Evolutionary conservation across 129 eudicot genomes (phyloP).

Genomic region (sunflower (Helianthus annuus)): DNA sequence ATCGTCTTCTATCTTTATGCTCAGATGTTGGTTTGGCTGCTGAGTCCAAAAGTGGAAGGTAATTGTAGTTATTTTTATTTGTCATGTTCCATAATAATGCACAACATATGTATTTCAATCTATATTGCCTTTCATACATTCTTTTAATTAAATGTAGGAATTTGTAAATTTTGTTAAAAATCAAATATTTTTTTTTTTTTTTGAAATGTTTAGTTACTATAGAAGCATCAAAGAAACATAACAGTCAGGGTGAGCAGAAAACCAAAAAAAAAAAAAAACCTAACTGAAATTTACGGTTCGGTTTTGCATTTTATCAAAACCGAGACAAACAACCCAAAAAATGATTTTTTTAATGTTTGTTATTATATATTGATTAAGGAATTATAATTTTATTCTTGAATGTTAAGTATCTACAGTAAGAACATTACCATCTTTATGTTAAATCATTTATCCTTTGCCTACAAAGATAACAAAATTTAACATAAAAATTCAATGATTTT

Average conservation of each 20-base stretch:
- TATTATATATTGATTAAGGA: no score
- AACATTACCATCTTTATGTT: no score
- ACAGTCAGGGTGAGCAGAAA: background rate
- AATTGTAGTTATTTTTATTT: slow-evolving; percentile 22
- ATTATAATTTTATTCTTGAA: no score
- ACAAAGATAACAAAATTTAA: no score
- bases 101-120: slow-evolving; percentile 11
- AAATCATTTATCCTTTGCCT: no score
- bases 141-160: background rate
- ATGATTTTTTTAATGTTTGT: no score
- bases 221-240: background rate
- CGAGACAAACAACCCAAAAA: no score
- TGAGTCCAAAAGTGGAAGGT: slow-evolving; percentile 97
- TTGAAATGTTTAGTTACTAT: slow-evolving; percentile 14
- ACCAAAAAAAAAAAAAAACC: no score
- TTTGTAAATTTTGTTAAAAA: background rate
- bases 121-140: slow-evolving; percentile 1
- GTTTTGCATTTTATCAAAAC: no score
- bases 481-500: no score
- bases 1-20: slow-evolving; percentile 90
- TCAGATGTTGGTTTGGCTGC: slow-evolving; percentile 99
- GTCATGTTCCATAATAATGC: slow-evolving; percentile 1
- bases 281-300: no score
- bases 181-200: background rate
- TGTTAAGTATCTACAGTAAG: no score